Percentiles rank a stretch among this genome's conserved stretches.
Evolutionary conservation across 1,284 basidiomycete species (phyloP).

Genomic region (Coniophora puteana): DNA sequence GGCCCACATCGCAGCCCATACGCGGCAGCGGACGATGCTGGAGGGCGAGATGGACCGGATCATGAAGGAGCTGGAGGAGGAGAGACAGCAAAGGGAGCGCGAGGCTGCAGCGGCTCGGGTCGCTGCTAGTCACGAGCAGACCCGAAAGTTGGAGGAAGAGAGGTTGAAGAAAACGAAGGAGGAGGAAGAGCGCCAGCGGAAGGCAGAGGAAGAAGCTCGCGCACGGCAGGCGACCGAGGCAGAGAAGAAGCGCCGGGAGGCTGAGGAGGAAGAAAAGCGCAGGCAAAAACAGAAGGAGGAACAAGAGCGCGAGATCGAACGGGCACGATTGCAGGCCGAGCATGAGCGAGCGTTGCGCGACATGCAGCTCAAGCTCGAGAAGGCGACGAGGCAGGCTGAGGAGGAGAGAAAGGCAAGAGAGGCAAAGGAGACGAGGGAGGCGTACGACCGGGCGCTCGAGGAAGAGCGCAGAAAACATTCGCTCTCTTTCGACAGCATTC

Average conservation of each 20-base stretch:
- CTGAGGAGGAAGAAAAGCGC: constrained; percentile 23
- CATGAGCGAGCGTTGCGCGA: constrained; percentile 17
- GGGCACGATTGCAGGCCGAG: constrained; percentile 12
- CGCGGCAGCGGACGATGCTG: constrained; percentile 24
- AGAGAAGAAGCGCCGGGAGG: constrained; percentile 23
- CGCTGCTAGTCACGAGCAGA: constrained; percentile 25
- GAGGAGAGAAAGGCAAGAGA: constrained; percentile 21
- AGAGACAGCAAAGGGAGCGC: constrained; percentile 22
- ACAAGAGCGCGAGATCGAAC: constrained; percentile 20
- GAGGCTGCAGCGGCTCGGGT: constrained; percentile 21
- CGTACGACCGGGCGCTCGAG: constrained; percentile 20
- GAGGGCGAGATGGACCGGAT: constrained; percentile 23
- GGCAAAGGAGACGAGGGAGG: constrained; percentile 25
- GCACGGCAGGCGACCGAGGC: constrained; percentile 24
- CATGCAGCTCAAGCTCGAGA: no score
- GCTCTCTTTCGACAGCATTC: no score
- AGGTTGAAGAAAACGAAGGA: constrained; percentile 18
- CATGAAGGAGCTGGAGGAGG: constrained; percentile 19
- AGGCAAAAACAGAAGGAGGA: constrained; percentile 23
- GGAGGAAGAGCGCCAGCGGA: constrained; percentile 23
- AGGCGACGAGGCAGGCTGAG: constrained; percentile 11
- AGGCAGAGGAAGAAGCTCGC: constrained; percentile 24
- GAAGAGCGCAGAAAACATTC: constrained; percentile 17
- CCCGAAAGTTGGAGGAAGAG: constrained; percentile 21
- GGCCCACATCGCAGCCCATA: no score